These are phyloP conservation scores for Boletus albobrunnescens DNA, from an alignment of 1,284 basidiomycete species.

Conservation along the genomic window DNA sequence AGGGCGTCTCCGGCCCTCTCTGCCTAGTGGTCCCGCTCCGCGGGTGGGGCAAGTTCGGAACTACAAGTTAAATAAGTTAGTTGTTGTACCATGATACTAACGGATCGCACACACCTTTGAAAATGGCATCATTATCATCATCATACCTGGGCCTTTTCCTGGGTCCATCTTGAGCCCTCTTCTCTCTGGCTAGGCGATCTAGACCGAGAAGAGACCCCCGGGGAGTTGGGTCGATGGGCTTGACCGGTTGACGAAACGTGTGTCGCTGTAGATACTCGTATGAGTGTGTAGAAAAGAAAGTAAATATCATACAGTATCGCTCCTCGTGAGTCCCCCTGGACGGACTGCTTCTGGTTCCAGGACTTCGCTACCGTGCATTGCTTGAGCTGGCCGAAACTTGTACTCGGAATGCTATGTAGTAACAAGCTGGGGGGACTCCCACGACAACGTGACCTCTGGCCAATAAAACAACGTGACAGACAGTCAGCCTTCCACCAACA, in stretches of 20 bases:
- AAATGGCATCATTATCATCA: conserved; percentile 68
- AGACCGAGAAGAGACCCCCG: conserved; percentile 78
- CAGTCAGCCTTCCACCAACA: too few relatives aligned
- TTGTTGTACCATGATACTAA: not conserved
- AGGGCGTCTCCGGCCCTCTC: conserved; percentile 85
- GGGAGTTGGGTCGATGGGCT: conserved; percentile 68
- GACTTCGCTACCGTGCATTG: conserved; percentile 76
- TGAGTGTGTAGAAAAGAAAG: not conserved
- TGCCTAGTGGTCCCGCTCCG: conserved; percentile 62
- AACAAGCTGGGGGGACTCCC: too few relatives aligned
- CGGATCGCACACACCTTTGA: conserved; percentile 66
- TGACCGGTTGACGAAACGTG: conserved; percentile 71
- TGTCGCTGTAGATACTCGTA: conserved; percentile 64
- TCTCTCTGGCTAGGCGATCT: conserved; percentile 84
- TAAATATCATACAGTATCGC: conserved; percentile 54
- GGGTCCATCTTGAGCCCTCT: conserved; percentile 60
- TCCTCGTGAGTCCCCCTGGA: conserved; percentile 73
- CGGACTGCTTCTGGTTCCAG: conserved; percentile 73
- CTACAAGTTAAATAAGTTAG: conserved; percentile 40
- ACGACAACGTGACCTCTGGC: too few relatives aligned
- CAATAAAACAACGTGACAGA: too few relatives aligned
- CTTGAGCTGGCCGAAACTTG: conserved; percentile 57
- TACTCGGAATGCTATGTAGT: too few relatives aligned
- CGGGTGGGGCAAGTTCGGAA: conserved; percentile 66
- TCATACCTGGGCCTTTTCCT: conserved; percentile 65